Conservation (phyloP, 805 yeast genomes). For the Starmera caribaea region DNA sequence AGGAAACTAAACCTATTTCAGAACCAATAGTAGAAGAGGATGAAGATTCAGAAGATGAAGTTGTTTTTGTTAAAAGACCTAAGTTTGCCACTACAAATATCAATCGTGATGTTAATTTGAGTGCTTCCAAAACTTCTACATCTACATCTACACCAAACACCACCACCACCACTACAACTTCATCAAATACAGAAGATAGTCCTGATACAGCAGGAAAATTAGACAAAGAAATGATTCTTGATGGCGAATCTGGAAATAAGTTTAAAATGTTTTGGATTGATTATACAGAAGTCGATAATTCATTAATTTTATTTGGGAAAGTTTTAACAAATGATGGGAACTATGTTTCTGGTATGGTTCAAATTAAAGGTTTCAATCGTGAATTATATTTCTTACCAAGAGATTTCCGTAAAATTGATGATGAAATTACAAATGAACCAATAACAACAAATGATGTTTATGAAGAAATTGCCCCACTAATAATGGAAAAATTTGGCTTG, state of each 20-base stretch:
- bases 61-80: constrained; percentile 44
- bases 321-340: constrained; percentile 48
- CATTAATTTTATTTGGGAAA: constrained; percentile 74
- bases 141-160: not conserved
- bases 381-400: constrained; percentile 76
- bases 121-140: constrained; percentile 13
- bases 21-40: constrained; percentile 20
- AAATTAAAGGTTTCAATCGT: constrained; percentile 57
- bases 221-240: constrained; percentile 15
- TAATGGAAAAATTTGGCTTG: constrained; percentile 54
- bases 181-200: constrained; percentile 17
- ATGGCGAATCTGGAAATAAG: constrained; percentile 27
- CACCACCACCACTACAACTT: constrained; percentile 4
- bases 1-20: too few relatives aligned
- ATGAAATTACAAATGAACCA: constrained; percentile 28
- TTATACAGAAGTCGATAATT: constrained; percentile 65
- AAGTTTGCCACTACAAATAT: constrained; percentile 33
- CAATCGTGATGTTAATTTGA: constrained; percentile 32
- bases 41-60: constrained; percentile 46
- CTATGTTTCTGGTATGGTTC: constrained; percentile 66
- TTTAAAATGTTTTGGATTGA: constrained; percentile 87
- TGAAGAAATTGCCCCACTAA: constrained; percentile 62
- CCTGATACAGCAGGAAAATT: constrained; percentile 11
- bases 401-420: constrained; percentile 33
- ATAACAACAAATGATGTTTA: constrained; percentile 58